phyloP scores from a whole-genome alignment of 2,329 filamentous ascomycete species.

The Tolypocladium endophyticum region DNA sequence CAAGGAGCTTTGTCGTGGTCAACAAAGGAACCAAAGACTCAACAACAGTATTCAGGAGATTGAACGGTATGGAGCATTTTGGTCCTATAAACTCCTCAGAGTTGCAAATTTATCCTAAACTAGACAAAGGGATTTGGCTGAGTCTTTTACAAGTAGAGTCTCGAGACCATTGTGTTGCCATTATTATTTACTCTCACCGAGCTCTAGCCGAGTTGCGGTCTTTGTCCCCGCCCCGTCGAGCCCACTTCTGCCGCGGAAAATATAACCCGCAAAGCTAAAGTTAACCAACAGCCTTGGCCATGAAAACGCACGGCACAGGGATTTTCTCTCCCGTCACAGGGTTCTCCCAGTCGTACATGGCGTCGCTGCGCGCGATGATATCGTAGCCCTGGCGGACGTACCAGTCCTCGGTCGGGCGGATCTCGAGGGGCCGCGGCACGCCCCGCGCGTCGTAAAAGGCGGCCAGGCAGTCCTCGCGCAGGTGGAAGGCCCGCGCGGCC shows the following conservation, averaged over 20 bases:
- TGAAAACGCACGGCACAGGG: conserved; percentile 9
- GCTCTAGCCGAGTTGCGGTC: not conserved
- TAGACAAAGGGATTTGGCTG: not conserved
- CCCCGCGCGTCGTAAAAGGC: conserved; percentile 16
- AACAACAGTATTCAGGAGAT: not conserved
- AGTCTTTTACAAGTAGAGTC: not conserved
- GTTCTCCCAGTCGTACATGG: conserved; percentile 9
- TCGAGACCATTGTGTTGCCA: not conserved
- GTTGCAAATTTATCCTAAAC: not conserved
- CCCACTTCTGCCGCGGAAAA: not conserved
- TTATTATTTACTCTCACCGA: not conserved
- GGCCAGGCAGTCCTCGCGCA: conserved; percentile 11
- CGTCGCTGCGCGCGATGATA: conserved; percentile 5
- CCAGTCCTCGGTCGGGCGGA: conserved; percentile 18
- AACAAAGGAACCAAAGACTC: not conserved
- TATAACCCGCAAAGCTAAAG: not conserved
- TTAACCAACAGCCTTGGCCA: conserved; percentile 4
- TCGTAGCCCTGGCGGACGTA: conserved; percentile 17
- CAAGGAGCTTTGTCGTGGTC: not conserved
- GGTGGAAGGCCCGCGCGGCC: conserved; percentile 15
- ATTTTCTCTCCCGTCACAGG: conserved; percentile 4
- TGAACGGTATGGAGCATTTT: not conserved
- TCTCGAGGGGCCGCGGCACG: conserved; percentile 14
- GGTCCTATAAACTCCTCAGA: not conserved
- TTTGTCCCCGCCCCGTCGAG: not conserved